Evolutionary conservation across 139 green algal genomes (phyloP).

Genomic region (Monoraphidium neglectum): DNA sequence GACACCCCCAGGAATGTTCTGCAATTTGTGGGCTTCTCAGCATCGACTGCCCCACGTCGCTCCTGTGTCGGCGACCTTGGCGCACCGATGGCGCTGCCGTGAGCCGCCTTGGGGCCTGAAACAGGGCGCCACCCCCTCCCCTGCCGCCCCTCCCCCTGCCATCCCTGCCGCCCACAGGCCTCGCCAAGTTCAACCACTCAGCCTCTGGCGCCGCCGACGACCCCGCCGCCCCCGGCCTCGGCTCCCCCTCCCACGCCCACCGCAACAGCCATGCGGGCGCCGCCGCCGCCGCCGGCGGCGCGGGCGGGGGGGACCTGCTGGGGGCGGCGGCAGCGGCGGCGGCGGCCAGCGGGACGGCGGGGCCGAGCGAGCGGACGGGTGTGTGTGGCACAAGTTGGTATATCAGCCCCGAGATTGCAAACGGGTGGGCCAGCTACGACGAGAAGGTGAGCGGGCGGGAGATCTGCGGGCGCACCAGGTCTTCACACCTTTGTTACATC

Average conservation of each 20-base stretch:
- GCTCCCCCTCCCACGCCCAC: background rate
- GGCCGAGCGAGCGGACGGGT: constrained; percentile 58
- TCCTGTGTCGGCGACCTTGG: too few relatives aligned
- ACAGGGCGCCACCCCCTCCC: constrained; percentile 15
- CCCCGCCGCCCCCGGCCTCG: background rate
- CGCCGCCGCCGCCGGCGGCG: background rate
- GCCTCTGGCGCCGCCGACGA: background rate
- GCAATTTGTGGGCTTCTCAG: too few relatives aligned
- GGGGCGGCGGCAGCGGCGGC: background rate
- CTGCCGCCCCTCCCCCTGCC: background rate
- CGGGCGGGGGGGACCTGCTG: background rate
- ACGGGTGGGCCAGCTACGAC: constrained; percentile 75
- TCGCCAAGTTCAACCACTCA: constrained; percentile 28
- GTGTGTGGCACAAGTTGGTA: constrained; percentile 79
- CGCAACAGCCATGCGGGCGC: constrained; percentile 14
- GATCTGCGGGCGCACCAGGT: too few relatives aligned
- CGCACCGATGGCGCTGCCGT: too few relatives aligned
- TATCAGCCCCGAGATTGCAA: constrained; percentile 80
- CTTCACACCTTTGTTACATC: too few relatives aligned
- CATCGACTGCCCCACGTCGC: too few relatives aligned
- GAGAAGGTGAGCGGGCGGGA: constrained; percentile 72
- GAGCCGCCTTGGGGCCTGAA: too few relatives aligned
- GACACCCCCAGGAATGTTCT: too few relatives aligned
- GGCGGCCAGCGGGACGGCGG: background rate
- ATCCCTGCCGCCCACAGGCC: background rate